Conservation (phyloP, 2,329 filamentous ascomycete genomes). For the Fusarium coicis region DNA sequence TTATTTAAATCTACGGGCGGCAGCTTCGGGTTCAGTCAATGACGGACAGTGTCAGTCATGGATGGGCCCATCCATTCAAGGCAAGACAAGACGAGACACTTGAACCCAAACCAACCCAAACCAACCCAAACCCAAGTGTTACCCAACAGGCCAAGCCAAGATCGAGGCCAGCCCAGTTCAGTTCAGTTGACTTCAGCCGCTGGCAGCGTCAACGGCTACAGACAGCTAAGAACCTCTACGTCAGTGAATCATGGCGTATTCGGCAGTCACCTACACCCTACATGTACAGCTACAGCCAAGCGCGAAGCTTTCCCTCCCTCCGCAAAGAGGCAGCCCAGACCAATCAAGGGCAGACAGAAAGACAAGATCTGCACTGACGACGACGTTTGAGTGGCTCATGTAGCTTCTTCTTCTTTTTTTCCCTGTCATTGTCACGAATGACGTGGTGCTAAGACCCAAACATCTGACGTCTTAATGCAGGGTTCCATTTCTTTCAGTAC, state of each 20-base stretch:
- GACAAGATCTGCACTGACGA: conserved; percentile 32
- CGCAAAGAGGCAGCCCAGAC: not conserved
- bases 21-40: conserved; percentile 27
- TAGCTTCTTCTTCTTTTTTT: not conserved
- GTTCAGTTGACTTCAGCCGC: not conserved
- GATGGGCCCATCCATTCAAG: conserved; percentile 10
- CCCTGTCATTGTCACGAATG: conserved; percentile 8
- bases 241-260: conserved; percentile 28
- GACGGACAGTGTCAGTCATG: conserved; percentile 26
- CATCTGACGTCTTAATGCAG: conserved; percentile 24
- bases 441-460: conserved; percentile 29
- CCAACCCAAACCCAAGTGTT: not conserved
- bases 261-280: conserved; percentile 24
- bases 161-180: conserved; percentile 22
- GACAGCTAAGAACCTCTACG: conserved; percentile 18
- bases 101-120: not conserved
- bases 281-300: conserved; percentile 11
- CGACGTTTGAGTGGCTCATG: conserved; percentile 33
- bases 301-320: conserved; percentile 33
- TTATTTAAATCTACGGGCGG: conserved; percentile 31
- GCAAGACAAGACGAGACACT: conserved; percentile 1
- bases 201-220: not conserved
- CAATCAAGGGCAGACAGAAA: conserved; percentile 14
- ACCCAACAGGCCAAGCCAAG: not conserved
- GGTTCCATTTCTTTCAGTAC: not conserved